Percentiles rank a stretch among this genome's conserved stretches.
Evolutionary conservation across 768 basidiomycete genomes (phyloP).

Genomic region (Cantharellus cinnabarinus): DNA sequence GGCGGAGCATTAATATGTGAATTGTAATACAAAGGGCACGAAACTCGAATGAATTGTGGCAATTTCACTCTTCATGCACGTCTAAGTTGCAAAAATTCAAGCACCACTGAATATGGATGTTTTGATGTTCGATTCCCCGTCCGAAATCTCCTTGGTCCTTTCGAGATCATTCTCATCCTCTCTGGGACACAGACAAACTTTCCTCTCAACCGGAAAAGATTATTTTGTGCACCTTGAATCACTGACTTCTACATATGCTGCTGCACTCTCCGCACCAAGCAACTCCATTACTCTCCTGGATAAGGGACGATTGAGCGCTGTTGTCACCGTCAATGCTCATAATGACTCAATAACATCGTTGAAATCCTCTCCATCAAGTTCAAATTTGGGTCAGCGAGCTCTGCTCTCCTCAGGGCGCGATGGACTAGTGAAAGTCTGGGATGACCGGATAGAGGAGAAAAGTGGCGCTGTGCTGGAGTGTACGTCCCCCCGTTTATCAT

Average conservation of each 20-base stretch:
- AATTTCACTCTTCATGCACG: too few relatives aligned
- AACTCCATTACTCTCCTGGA: not conserved
- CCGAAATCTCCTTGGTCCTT: not conserved
- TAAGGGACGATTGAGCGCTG: not conserved
- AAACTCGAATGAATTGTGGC: too few relatives aligned
- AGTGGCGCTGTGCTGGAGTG: constrained; percentile 6
- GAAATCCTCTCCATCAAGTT: not conserved
- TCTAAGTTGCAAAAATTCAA: too few relatives aligned
- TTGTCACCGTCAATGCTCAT: not conserved
- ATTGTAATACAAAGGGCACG: too few relatives aligned
- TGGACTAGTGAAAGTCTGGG: constrained; percentile 56
- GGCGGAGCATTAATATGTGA: too few relatives aligned
- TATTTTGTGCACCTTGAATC: not conserved
- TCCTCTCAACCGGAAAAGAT: not conserved
- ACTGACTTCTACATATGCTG: not conserved
- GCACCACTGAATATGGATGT: not conserved
- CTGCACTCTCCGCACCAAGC: not conserved
- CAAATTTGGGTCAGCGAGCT: not conserved
- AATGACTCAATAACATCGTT: constrained; percentile 1
- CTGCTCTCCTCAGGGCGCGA: constrained; percentile 53
- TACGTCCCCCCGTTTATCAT: not conserved
- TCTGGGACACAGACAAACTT: not conserved
- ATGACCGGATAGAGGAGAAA: constrained; percentile 50
- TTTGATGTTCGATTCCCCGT: not conserved
- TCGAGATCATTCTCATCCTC: not conserved